phyloP scores from a whole-genome alignment of 495 filamentous ascomycete species.

The Penicillium pancosmium region DNA sequence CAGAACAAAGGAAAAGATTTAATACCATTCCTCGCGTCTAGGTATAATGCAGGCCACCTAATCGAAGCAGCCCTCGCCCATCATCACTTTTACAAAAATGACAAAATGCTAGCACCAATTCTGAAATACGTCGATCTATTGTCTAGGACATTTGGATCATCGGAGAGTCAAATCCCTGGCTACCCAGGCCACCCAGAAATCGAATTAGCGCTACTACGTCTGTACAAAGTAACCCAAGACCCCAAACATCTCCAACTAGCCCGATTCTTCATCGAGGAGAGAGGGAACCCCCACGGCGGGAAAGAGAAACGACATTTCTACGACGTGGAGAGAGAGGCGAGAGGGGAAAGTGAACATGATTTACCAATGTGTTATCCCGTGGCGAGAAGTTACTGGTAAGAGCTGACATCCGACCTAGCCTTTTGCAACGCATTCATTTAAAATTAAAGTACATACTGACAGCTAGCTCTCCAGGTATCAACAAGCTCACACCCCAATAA shows the following conservation, averaged over 20 bases:
- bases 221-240: conserved; percentile 51
- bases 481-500: conserved; percentile 58
- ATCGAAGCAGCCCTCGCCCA: conserved; percentile 63
- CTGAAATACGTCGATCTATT: conserved; percentile 58
- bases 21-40: conserved; percentile 23
- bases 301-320: conserved; percentile 53
- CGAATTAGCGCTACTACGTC: conserved; percentile 58
- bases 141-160: conserved; percentile 49
- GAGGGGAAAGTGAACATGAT: conserved; percentile 52
- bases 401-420: too few species aligned
- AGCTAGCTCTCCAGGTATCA: conserved; percentile 21
- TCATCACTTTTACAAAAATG: conserved; percentile 50
- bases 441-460: background rate
- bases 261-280: conserved; percentile 58
- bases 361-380: conserved; percentile 46
- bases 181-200: conserved; percentile 66
- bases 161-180: conserved; percentile 52
- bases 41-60: conserved; percentile 62
- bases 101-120: conserved; percentile 52
- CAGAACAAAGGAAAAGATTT: too few species aligned
- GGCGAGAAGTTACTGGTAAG: conserved; percentile 43
- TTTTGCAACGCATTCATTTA: too few species aligned
- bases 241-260: conserved; percentile 52
- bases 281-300: conserved; percentile 52
- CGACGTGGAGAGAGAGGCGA: conserved; percentile 50